Conservation (phyloP, 805 yeast species). For the Pichia scutulata region DNA sequence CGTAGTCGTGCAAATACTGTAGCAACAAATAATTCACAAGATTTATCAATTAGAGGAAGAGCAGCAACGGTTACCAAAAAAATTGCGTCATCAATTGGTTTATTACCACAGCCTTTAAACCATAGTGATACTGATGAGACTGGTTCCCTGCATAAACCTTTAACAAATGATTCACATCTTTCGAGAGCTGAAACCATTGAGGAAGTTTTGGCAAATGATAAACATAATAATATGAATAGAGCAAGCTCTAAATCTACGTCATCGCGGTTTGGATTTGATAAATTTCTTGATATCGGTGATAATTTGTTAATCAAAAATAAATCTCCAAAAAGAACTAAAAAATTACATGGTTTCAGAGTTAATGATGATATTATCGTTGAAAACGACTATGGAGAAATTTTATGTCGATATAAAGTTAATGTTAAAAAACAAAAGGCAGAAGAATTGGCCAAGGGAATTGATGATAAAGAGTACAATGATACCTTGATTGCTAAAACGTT, state of each 20-base stretch:
- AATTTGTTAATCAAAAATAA: constrained; percentile 4
- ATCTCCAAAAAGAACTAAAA: constrained; percentile 12
- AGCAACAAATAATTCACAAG: not conserved
- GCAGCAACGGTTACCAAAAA: constrained; percentile 7
- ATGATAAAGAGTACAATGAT: constrained; percentile 6
- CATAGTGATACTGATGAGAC: not conserved
- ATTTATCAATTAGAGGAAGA: constrained; percentile 2
- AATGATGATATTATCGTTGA: constrained; percentile 77
- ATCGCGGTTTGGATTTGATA: constrained; percentile 2
- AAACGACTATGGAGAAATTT: constrained; percentile 84
- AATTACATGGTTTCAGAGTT: constrained; percentile 66
- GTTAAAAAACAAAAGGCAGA: constrained; percentile 24
- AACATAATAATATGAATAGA: not conserved
- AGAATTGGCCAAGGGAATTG: constrained; percentile 2
- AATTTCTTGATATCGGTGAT: constrained; percentile 6
- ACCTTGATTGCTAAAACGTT: constrained; percentile 17
- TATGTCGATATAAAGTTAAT: constrained; percentile 73
- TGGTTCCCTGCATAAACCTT: not conserved
- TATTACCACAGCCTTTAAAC: not conserved
- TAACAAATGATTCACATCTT: not conserved
- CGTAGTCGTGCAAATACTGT: constrained; percentile 17
- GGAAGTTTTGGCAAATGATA: constrained; percentile 3
- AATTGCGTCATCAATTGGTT: constrained; percentile 9
- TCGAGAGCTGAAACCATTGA: constrained; percentile 8
- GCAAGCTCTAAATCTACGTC: not conserved